phyloP scores from a whole-genome alignment of 352 stramenopile genomes.

The Pythium apleroticum region DNA sequence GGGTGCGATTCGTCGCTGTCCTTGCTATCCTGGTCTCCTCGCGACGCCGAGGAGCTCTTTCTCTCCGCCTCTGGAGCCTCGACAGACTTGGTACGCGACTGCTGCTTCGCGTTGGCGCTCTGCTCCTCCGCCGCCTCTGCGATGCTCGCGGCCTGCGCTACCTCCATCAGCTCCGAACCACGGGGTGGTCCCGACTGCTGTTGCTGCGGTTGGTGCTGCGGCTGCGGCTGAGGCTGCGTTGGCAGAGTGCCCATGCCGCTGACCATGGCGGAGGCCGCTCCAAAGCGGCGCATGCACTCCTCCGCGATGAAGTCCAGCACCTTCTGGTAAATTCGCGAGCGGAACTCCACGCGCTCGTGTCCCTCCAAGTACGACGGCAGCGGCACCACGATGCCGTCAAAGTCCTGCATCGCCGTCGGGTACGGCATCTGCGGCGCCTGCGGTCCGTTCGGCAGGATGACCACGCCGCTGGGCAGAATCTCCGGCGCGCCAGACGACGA shows the following conservation, averaged over 20 bases:
- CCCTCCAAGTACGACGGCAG: slow-evolving; percentile 74
- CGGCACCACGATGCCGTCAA: slow-evolving; percentile 79
- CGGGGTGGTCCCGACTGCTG: not conserved
- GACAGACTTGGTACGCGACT: not conserved
- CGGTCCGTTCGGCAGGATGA: slow-evolving; percentile 47
- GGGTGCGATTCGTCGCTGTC: slow-evolving; percentile 8
- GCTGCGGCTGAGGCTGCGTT: not conserved
- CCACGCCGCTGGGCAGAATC: slow-evolving; percentile 31
- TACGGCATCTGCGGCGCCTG: slow-evolving; percentile 57
- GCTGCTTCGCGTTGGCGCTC: not conserved
- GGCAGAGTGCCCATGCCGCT: not conserved
- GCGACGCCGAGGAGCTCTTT: slow-evolving; percentile 6
- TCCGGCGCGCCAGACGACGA: slow-evolving; percentile 14
- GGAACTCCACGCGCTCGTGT: slow-evolving; percentile 71
- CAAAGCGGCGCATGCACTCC: slow-evolving; percentile 64
- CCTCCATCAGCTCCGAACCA: slow-evolving; percentile 1
- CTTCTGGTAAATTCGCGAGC: slow-evolving; percentile 80
- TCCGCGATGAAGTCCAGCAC: slow-evolving; percentile 84
- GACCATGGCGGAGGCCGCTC: slow-evolving; percentile 6
- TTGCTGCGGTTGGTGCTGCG: not conserved
- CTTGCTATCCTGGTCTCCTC: slow-evolving; percentile 9
- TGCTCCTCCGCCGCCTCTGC: not conserved
- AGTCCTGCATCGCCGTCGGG: slow-evolving; percentile 64
- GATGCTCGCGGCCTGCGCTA: not conserved
- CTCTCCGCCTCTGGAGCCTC: slow-evolving; percentile 8